Conservation (phyloP, 345 rosid species). For the Hibiscus syriacus region DNA sequence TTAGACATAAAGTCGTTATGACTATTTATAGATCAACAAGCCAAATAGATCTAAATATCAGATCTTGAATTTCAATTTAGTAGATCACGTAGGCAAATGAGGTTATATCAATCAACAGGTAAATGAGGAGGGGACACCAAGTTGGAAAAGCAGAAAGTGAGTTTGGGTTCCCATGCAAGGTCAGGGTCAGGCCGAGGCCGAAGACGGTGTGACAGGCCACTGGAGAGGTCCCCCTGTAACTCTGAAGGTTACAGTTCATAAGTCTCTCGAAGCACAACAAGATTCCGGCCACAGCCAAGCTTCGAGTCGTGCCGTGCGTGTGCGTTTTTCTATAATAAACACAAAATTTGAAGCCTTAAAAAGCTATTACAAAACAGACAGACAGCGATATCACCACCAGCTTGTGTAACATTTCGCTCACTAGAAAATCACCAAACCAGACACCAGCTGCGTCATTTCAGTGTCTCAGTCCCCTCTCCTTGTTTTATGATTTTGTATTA, state of each 20-base stretch:
- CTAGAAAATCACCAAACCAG: background rate
- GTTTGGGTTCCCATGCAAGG: background rate
- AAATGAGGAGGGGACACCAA: slow-evolving; percentile 17
- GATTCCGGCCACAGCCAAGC: background rate
- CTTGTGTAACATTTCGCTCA: background rate
- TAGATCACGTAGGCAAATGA: too few species aligned
- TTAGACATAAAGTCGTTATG: too few species aligned
- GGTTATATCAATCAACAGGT: too few species aligned
- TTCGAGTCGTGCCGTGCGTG: slow-evolving; percentile 1
- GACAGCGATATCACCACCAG: slow-evolving; percentile 8
- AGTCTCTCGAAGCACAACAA: background rate
- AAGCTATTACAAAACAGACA: slow-evolving; percentile 5
- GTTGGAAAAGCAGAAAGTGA: slow-evolving; percentile 28
- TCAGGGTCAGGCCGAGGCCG: background rate
- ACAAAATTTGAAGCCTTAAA: slow-evolving; percentile 15
- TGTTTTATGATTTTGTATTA: background rate
- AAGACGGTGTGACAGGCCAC: background rate
- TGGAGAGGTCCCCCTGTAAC: slow-evolving; percentile 5
- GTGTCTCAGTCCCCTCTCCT: background rate
- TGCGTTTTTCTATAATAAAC: background rate
- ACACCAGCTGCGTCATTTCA: slow-evolving; percentile 9
- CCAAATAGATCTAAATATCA: too few species aligned
- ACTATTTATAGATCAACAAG: too few species aligned
- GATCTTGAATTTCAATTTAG: too few species aligned
- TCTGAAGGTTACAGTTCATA: slow-evolving; percentile 17